Evolutionary conservation across 805 yeast species (phyloP).

Genomic region (Kuraishia piskuri): DNA sequence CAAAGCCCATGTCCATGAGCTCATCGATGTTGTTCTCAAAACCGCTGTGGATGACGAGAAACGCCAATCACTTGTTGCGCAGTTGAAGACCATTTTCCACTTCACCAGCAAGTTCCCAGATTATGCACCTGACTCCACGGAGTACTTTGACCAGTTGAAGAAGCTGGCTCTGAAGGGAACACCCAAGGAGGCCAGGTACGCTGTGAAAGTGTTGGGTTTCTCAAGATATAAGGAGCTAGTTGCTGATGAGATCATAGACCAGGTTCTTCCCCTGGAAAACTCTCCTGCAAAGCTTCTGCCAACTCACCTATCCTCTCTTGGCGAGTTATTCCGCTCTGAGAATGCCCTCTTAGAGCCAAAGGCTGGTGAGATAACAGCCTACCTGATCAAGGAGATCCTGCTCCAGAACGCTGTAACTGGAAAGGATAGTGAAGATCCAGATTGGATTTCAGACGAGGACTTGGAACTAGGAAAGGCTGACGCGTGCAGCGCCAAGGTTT

Average conservation of each 20-base stretch:
- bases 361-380: constrained; percentile 49
- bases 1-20: constrained; percentile 44
- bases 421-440: constrained; percentile 16
- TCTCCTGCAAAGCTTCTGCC: constrained; percentile 24
- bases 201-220: constrained; percentile 49
- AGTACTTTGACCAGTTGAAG: constrained; percentile 35
- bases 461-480: constrained; percentile 7
- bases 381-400: constrained; percentile 54
- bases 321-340: constrained; percentile 45
- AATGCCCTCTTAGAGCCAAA: constrained; percentile 38
- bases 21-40: constrained; percentile 26
- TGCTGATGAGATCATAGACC: constrained; percentile 27
- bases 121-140: constrained; percentile 32
- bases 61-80: constrained; percentile 19
- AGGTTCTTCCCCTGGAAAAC: constrained; percentile 42
- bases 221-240: constrained; percentile 31
- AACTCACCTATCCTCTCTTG: constrained; percentile 49
- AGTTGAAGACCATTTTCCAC: constrained; percentile 53
- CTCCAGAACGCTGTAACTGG: constrained; percentile 37
- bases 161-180: constrained; percentile 42
- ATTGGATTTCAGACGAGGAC: constrained; percentile 20
- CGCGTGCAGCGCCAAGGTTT: constrained; percentile 17
- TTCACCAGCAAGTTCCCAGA: constrained; percentile 44
- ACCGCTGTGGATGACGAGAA: neutral
- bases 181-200: constrained; percentile 55